Percentiles rank a stretch among this genome's conserved stretches.
These are phyloP conservation scores for Millerozyma miso DNA, from an alignment of 805 yeast genomes.

Conservation along the genomic window DNA sequence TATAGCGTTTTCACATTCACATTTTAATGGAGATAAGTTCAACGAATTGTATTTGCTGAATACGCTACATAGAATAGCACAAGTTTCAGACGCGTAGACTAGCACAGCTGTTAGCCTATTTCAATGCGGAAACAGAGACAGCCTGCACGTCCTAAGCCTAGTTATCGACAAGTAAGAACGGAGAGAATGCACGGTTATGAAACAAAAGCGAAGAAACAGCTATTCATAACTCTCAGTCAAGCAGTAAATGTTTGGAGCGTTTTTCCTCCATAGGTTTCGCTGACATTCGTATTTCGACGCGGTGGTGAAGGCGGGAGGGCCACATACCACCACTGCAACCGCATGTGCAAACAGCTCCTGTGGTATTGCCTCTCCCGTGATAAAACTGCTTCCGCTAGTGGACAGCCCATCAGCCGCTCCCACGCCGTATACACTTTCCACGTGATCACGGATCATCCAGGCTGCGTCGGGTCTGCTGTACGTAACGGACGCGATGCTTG, in stretches of 20 bases:
- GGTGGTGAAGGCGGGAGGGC: slow-evolving; percentile 30
- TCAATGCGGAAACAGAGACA: no score
- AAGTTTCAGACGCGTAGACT: no score
- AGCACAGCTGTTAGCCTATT: no score
- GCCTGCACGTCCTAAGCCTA: no score
- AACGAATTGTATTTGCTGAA: background rate
- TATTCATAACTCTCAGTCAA: slow-evolving; percentile 27
- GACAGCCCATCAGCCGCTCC: background rate
- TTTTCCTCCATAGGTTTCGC: slow-evolving; percentile 18
- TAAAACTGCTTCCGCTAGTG: background rate
- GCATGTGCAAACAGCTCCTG: slow-evolving; percentile 6
- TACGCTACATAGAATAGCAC: no score
- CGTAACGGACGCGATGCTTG: background rate
- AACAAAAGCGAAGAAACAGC: no score
- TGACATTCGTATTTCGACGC: slow-evolving; percentile 26
- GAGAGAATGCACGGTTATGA: no score
- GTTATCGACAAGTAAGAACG: no score
- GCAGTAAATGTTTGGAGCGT: slow-evolving; percentile 39
- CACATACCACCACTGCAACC: slow-evolving; percentile 40
- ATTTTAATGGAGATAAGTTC: background rate
- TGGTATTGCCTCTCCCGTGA: background rate
- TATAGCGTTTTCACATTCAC: background rate
- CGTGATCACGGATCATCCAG: background rate
- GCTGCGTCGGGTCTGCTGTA: background rate
- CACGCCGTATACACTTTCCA: background rate